phyloP scores from a whole-genome alignment of 148 eudicot genomes.

The Chenopodium berlandieri region DNA sequence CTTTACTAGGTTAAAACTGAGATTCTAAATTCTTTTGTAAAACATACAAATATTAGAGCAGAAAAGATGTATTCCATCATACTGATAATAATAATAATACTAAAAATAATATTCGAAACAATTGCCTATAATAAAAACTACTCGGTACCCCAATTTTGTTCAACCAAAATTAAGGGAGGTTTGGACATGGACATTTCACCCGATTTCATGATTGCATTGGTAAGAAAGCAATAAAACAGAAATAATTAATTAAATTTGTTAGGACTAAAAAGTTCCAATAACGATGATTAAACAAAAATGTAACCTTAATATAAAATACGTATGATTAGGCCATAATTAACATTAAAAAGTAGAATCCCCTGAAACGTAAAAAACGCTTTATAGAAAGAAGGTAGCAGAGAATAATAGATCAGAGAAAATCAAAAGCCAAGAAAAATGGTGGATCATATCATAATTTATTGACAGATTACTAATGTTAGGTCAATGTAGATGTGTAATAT shows the following conservation, averaged over 20 bases:
- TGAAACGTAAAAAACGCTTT: neutral
- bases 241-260: neutral
- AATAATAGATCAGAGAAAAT: neutral
- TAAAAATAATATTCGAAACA: too few species aligned
- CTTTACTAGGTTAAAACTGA: too few species aligned
- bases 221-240: neutral
- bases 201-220: neutral
- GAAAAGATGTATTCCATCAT: too few species aligned
- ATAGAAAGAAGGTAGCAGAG: neutral
- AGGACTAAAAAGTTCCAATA: neutral
- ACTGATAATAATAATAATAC: too few species aligned
- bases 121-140: too few species aligned
- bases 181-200: neutral
- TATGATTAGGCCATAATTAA: slow-evolving; percentile 29
- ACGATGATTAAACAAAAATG: slow-evolving; percentile 17
- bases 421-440: slow-evolving; percentile 10
- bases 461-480: slow-evolving; percentile 30
- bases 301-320: neutral
- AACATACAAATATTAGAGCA: too few species aligned
- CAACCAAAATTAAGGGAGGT: too few species aligned
- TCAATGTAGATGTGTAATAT: slow-evolving; percentile 20
- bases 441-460: neutral
- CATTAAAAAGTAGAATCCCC: slow-evolving; percentile 19
- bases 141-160: too few species aligned
- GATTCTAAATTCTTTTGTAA: too few species aligned